Evolutionary conservation across 495 filamentous ascomycete genomes (phyloP), one percentile per base, ranked within the genome.

Genomic region (Talaromyces liani): DNA sequence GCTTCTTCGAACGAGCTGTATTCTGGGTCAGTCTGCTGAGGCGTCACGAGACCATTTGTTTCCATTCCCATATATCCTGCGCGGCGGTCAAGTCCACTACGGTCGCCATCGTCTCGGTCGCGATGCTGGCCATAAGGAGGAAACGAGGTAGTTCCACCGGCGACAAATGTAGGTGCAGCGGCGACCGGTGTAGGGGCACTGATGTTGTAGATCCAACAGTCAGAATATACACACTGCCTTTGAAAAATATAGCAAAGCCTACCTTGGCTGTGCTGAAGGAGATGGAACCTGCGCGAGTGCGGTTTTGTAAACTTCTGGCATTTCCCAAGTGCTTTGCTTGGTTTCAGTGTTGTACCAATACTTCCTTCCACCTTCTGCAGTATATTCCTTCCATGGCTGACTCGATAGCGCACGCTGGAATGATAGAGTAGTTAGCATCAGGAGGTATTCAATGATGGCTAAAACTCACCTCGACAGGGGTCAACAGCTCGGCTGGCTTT

Each of bases 301-400:
- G 72, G 84, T 74, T 68, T 89, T 91, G 78, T 92, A 93, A 60
- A 82, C 87, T 54, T 91, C 89, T 60, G 93, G 93, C 83, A 97
- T 95, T 63, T 92, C 88, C 94, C 94, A 98, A 58, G 90, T 90
- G 74, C 91, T 98, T 76, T 91, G 83, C 78, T 94, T 93, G 41
- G 86, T 93, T 71, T 96, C 89, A 3, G 86, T 89, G 72, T 98
- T 91, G 72, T 90, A 86, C 92, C 93, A 98, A 72, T 98, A 98
- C 70, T 93, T 91, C 67, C 88, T 84, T 25, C 93, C 95, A 61
- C 86, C 90, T 63, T 91, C 87, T 45, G 90, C 85, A 10, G 89
- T 91, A 68, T 97, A 92, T 73, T 96, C 92, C 68, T 92, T 96
- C 91, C 92, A 98, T 60, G 92, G 90, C 56, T 93, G 89, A 65